A percentile compares a stretch with the other conserved stretches of the same genome.
These are phyloP conservation scores for Lolium perenne DNA, from an alignment of 176 grass and related monocot genomes.

Conservation along the genomic window DNA sequence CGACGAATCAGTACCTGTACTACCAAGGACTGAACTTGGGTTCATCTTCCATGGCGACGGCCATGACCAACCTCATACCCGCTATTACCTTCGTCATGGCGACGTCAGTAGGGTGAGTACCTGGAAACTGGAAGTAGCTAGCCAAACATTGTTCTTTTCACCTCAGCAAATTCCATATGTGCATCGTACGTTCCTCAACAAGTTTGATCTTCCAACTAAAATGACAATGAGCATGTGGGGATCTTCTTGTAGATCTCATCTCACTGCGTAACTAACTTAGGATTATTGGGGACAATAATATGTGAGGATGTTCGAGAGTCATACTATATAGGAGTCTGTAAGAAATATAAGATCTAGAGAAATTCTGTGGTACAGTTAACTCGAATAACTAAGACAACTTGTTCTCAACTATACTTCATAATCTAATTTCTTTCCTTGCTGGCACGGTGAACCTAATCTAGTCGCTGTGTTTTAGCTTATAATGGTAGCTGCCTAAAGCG, in stretches of 20 bases:
- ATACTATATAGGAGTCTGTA: background rate
- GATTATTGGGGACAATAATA: background rate
- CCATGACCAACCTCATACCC: slow-evolving; percentile 68
- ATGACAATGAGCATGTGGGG: background rate
- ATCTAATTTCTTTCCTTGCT: background rate
- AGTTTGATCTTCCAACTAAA: background rate
- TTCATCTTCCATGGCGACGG: slow-evolving; percentile 72
- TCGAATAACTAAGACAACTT: background rate
- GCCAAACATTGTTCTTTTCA: background rate
- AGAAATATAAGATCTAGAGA: background rate
- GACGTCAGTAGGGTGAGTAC: slow-evolving; percentile 62
- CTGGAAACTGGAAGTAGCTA: background rate
- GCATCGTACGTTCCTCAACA: background rate
- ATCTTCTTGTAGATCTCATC: background rate
- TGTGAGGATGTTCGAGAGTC: background rate
- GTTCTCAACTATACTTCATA: background rate
- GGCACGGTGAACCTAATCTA: background rate
- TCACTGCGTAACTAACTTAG: background rate
- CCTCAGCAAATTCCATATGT: background rate
- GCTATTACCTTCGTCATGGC: slow-evolving; percentile 81
- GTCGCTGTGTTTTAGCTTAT: background rate
- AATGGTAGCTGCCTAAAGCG: background rate
- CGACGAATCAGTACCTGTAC: slow-evolving; percentile 64
- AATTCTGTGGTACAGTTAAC: background rate
- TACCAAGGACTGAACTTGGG: slow-evolving; percentile 55